Evolutionary conservation across 805 yeast species (phyloP).

Genomic region (Sporopachydermia lactativora): DNA sequence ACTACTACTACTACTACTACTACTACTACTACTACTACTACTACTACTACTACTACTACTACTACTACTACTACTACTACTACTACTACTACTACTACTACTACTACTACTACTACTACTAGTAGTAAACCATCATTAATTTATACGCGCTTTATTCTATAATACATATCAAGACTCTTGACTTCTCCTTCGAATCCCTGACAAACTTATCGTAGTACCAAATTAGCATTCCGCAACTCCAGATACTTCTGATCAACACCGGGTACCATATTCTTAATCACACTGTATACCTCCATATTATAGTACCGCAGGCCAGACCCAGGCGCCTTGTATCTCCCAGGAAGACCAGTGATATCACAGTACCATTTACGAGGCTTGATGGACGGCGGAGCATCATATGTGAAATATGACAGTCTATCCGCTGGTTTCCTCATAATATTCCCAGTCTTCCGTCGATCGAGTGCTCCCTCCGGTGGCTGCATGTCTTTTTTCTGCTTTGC

Average conservation of each 20-base stretch:
- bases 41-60: not conserved
- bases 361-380: constrained; percentile 67
- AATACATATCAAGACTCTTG: too few species aligned
- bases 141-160: too few species aligned
- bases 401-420: constrained; percentile 52
- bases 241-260: constrained; percentile 91
- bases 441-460: constrained; percentile 11
- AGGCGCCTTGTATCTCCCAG: constrained; percentile 63
- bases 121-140: too few species aligned
- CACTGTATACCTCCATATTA: constrained; percentile 72
- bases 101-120: constrained; percentile 2
- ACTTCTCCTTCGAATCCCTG: not conserved
- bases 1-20: not conserved
- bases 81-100: not conserved
- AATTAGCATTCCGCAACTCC: constrained; percentile 78
- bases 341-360: constrained; percentile 89
- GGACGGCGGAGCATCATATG: constrained; percentile 78
- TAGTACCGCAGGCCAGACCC: constrained; percentile 58
- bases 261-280: constrained; percentile 62
- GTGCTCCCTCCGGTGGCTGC: constrained; percentile 3
- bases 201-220: constrained; percentile 42
- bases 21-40: not conserved
- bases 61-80: not conserved
- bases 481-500: constrained; percentile 6
- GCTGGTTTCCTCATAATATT: constrained; percentile 13